These are phyloP conservation scores for Hypoxylon rickii DNA, from an alignment of 495 filamentous ascomycete species.

Conservation along the genomic window DNA sequence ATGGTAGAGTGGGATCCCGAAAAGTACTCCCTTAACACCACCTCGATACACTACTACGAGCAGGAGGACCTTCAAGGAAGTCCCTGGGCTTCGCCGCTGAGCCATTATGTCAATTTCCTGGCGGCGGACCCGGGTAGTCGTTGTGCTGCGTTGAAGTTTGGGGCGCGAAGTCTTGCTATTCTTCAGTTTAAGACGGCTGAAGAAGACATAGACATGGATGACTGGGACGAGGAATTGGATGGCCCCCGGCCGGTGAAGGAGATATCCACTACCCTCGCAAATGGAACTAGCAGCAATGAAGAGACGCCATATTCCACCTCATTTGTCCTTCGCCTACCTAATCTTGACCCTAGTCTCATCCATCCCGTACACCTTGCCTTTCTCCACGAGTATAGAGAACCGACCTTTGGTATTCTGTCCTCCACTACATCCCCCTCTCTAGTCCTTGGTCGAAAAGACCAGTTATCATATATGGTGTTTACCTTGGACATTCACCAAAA, in stretches of 20 bases:
- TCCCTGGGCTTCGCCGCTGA: slow-evolving; percentile 74
- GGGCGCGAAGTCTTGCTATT: slow-evolving; percentile 84
- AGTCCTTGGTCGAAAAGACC: slow-evolving; percentile 82
- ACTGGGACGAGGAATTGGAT: slow-evolving; percentile 81
- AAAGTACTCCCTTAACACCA: slow-evolving; percentile 73
- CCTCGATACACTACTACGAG: slow-evolving; percentile 98
- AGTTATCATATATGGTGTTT: slow-evolving; percentile 87
- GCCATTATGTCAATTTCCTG: slow-evolving; percentile 73
- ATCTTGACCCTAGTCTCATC: slow-evolving; percentile 82
- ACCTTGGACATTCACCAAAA: slow-evolving; percentile 92
- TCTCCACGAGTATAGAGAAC: slow-evolving; percentile 94
- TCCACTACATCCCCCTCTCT: slow-evolving; percentile 70
- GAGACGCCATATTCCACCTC: slow-evolving; percentile 85
- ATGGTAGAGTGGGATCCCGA: slow-evolving; percentile 94
- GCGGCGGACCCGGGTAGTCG: slow-evolving; percentile 88
- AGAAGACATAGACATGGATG: slow-evolving; percentile 85
- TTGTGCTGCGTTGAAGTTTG: slow-evolving; percentile 93
- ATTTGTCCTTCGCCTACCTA: slow-evolving; percentile 83
- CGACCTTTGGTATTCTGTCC: slow-evolving; percentile 93
- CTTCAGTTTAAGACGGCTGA: slow-evolving; percentile 90
- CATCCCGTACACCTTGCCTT: slow-evolving; percentile 92
- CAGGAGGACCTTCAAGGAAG: slow-evolving; percentile 79
- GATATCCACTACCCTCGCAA: slow-evolving; percentile 48
- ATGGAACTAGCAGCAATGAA: slow-evolving; percentile 60
- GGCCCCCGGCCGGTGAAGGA: slow-evolving; percentile 56